Evolutionary conservation across 164 flowering plant genomes (phyloP).

Genomic region (Saururus chinensis): DNA sequence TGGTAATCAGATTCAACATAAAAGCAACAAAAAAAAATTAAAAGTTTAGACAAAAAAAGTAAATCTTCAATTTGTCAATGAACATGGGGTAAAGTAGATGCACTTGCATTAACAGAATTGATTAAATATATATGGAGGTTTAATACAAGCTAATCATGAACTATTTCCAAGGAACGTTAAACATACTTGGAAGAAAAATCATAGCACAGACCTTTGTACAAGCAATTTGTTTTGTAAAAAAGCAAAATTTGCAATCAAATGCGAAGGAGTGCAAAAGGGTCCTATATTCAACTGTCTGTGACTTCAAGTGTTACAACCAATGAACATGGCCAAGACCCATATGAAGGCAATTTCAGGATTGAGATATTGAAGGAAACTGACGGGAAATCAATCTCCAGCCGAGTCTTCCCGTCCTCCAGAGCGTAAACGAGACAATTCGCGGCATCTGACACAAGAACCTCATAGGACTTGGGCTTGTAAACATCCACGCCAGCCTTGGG

Average conservation of each 20-base stretch:
- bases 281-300: too few relatives aligned
- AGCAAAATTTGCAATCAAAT: too few relatives aligned
- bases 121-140: too few relatives aligned
- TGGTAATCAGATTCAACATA: constrained; percentile 16
- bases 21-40: not conserved
- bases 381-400: constrained; percentile 97
- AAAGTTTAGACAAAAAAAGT: not conserved
- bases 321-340: not conserved
- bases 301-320: not conserved
- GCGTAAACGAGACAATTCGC: constrained; percentile 66
- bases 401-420: constrained; percentile 66
- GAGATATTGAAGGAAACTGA: constrained; percentile 14
- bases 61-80: not conserved
- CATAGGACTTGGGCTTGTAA: constrained; percentile 83
- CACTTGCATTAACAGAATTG: not conserved
- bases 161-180: too few relatives aligned
- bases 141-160: too few relatives aligned
- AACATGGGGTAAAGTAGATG: not conserved
- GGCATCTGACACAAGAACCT: constrained; percentile 74
- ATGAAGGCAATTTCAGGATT: not conserved
- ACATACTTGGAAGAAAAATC: too few relatives aligned
- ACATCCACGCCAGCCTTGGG: constrained; percentile 70
- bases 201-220: not conserved
- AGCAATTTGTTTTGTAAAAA: too few relatives aligned
- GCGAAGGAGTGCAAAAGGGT: not conserved